A percentile compares a stretch with the other conserved stretches of the same genome.
Conservation (phyloP, 768 basidiomycete species). For the Cubamyces lactineus region DNA sequence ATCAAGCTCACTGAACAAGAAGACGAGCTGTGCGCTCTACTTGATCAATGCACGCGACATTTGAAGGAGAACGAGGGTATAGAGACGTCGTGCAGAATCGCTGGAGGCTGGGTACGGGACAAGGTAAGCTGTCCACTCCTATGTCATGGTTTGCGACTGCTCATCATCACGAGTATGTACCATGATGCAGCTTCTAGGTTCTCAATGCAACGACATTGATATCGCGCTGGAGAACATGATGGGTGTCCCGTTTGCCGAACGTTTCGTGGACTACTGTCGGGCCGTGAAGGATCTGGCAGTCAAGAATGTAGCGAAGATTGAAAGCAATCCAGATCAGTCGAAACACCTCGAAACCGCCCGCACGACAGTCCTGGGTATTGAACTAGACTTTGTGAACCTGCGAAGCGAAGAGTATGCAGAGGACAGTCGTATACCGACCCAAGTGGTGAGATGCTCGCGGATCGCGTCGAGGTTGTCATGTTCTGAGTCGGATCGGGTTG, state of each 20-base stretch:
- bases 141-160: background rate
- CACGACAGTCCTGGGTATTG: conserved; percentile 75
- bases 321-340: conserved; percentile 94
- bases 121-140: conserved; percentile 66
- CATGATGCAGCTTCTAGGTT: conserved; percentile 67
- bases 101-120: conserved; percentile 98
- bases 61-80: conserved; percentile 56
- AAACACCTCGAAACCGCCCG: conserved; percentile 98
- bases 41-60: conserved; percentile 74
- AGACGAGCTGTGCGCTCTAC: conserved; percentile 67
- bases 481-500: background rate
- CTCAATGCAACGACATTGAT: conserved; percentile 89
- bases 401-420: conserved; percentile 90
- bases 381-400: conserved; percentile 93
- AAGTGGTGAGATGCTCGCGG: conserved; percentile 59
- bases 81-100: conserved; percentile 79
- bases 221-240: conserved; percentile 89
- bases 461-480: background rate
- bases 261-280: conserved; percentile 67
- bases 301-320: conserved; percentile 77
- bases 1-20: conserved; percentile 72
- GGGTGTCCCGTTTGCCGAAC: conserved; percentile 85
- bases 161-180: background rate
- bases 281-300: conserved; percentile 52
- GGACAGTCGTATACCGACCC: conserved; percentile 85